phyloP scores from a whole-genome alignment of 495 filamentous ascomycete species.

The Penicillium coffeae region DNA sequence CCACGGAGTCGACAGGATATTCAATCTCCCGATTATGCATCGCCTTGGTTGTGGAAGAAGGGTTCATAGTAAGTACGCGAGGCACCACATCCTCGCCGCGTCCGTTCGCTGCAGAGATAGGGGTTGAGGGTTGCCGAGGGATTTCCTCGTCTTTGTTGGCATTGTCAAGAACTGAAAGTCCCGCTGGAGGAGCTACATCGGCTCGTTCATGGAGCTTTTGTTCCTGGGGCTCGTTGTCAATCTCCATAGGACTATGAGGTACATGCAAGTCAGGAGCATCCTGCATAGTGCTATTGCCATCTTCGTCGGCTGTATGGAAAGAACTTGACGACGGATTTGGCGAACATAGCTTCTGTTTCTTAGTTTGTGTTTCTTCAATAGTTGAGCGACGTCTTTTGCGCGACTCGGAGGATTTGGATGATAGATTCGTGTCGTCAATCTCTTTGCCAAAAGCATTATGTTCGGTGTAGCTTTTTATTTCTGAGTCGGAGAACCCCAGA shows the following conservation, averaged over 20 bases:
- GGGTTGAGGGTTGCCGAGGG: not conserved
- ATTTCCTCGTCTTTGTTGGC: not conserved
- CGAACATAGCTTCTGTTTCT: not conserved
- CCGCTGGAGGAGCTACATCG: not conserved
- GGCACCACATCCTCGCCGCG: not conserved
- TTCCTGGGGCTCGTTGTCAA: no score
- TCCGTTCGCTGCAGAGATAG: not conserved
- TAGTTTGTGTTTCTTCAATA: not conserved
- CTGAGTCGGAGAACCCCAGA: not conserved
- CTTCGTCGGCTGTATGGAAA: not conserved
- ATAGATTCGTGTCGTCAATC: slow-evolving; percentile 7
- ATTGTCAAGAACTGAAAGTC: not conserved
- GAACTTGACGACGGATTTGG: not conserved
- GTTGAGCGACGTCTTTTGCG: not conserved
- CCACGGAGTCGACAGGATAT: no score
- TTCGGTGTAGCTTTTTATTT: not conserved
- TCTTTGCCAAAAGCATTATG: slow-evolving; percentile 23
- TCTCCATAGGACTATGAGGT: no score
- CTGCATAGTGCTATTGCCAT: not conserved
- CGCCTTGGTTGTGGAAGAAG: no score
- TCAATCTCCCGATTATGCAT: no score
- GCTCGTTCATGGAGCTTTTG: no score
- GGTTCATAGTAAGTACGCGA: no score
- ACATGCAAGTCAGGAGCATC: not conserved
- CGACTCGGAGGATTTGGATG: not conserved